Percentiles rank a stretch among this genome's conserved stretches.
Evolutionary conservation across 306 rosid species (phyloP).

Genomic region (Malus fusca): DNA sequence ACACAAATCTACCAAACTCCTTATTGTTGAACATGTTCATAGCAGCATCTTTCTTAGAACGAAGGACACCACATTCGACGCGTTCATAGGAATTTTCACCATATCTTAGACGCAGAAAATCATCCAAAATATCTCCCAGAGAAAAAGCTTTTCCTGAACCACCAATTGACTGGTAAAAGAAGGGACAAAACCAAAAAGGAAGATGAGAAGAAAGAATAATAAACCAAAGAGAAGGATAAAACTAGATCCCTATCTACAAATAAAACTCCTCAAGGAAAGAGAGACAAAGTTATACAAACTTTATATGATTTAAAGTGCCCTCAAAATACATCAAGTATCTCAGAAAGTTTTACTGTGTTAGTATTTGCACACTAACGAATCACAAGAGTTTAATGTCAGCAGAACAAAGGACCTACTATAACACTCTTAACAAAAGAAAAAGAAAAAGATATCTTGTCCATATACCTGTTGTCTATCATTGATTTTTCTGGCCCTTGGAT

Average conservation of each 20-base stretch:
- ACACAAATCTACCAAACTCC: conserved; percentile 60
- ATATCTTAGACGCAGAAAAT: conserved; percentile 55
- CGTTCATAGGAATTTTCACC: conserved; percentile 74
- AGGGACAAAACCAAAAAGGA: background rate
- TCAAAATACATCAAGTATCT: no score
- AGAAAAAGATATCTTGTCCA: background rate
- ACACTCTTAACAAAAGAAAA: no score
- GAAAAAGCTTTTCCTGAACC: conserved; percentile 44
- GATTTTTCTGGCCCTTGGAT: background rate
- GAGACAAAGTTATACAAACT: no score
- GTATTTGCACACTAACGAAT: no score
- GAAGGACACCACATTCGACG: conserved; percentile 34
- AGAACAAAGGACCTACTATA: no score
- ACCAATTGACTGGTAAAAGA: conserved; percentile 50
- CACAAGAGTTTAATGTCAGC: no score
- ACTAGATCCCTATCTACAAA: background rate
- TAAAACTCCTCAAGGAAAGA: background rate
- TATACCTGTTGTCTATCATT: background rate
- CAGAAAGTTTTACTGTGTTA: no score
- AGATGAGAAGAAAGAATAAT: background rate
- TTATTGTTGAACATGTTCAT: conserved; percentile 59
- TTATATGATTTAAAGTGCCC: no score
- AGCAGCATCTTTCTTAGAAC: conserved; percentile 50
- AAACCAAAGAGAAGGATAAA: background rate
- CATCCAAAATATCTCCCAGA: conserved; percentile 81